phyloP scores from a whole-genome alignment of 2,329 filamentous ascomycete genomes.

The Elsinoe perseae region DNA sequence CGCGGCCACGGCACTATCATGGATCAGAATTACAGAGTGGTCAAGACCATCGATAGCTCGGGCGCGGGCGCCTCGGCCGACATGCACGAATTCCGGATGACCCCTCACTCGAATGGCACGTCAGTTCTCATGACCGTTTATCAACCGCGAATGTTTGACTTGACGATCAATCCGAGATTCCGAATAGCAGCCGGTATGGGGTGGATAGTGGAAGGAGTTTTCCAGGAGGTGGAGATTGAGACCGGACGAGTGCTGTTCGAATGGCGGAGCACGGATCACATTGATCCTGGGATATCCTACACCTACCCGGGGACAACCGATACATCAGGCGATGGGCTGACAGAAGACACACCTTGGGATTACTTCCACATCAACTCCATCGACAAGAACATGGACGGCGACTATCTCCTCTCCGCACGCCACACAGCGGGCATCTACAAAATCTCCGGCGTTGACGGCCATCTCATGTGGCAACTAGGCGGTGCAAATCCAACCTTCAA shows the following conservation, averaged over 20 bases:
- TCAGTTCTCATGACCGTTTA: constrained; percentile 34
- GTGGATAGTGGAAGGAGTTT: constrained; percentile 46
- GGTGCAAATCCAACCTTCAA: constrained; percentile 43
- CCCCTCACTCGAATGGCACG: constrained; percentile 37
- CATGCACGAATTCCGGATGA: constrained; percentile 47
- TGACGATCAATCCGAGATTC: constrained; percentile 34
- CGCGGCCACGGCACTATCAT: constrained; percentile 47
- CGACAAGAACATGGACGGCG: constrained; percentile 42
- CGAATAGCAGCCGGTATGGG: constrained; percentile 38
- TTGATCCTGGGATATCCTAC: constrained; percentile 44
- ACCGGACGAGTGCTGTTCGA: constrained; percentile 52
- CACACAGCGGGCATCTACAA: constrained; percentile 43
- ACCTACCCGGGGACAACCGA: constrained; percentile 38
- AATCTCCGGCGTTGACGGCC: constrained; percentile 39
- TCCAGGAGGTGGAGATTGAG: constrained; percentile 49
- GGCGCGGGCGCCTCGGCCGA: constrained; percentile 39
- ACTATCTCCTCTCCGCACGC: constrained; percentile 44
- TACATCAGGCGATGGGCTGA: constrained; percentile 41
- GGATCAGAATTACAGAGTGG: constrained; percentile 43
- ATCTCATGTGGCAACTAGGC: constrained; percentile 45
- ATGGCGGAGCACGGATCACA: constrained; percentile 51
- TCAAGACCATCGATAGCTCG: constrained; percentile 38
- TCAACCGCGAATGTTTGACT: constrained; percentile 37
- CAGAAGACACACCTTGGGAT: constrained; percentile 43
- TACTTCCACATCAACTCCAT: constrained; percentile 50